Percentiles rank a stretch among this genome's conserved stretches.
These are phyloP conservation scores for Liriodendron chinense DNA, from an alignment of 164 flowering plant species.

Conservation along the genomic window DNA sequence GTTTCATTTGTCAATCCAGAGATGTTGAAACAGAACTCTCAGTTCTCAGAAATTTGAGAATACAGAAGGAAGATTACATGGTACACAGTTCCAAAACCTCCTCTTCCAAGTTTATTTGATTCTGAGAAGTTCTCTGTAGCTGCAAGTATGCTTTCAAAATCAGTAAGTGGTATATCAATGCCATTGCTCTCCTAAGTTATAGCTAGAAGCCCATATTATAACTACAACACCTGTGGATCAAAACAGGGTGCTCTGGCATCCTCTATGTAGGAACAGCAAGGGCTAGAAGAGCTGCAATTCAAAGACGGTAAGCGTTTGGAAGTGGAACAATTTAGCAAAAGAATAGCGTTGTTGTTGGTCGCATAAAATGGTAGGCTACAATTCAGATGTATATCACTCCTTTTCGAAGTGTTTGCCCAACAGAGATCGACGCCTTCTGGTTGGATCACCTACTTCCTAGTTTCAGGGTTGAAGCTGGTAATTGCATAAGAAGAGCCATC, in stretches of 20 bases:
- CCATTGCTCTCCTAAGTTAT: not conserved
- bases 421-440: not conserved
- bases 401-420: not conserved
- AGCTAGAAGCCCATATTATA: not conserved
- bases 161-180: not conserved
- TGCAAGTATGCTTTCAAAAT: not conserved
- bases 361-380: not conserved
- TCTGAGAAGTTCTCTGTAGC: not conserved
- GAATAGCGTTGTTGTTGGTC: not conserved
- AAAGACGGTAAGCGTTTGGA: not conserved
- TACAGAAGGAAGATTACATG: not conserved
- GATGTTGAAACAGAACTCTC: not conserved
- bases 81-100: conserved; percentile 9
- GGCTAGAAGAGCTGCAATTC: conserved; percentile 2
- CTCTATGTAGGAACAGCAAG: not conserved
- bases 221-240: not conserved
- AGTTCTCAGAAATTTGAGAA: not conserved
- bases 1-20: not conserved
- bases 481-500: not conserved
- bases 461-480: not conserved
- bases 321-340: conserved; percentile 1
- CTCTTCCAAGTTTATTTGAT: conserved; percentile 8
- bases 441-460: not conserved
- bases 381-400: not conserved
- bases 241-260: not conserved